Percentiles rank a stretch among this genome's conserved stretches.
phyloP scores from a whole-genome alignment of 1,139 yeast genomes.

The Arxiozyma heterogenica region DNA sequence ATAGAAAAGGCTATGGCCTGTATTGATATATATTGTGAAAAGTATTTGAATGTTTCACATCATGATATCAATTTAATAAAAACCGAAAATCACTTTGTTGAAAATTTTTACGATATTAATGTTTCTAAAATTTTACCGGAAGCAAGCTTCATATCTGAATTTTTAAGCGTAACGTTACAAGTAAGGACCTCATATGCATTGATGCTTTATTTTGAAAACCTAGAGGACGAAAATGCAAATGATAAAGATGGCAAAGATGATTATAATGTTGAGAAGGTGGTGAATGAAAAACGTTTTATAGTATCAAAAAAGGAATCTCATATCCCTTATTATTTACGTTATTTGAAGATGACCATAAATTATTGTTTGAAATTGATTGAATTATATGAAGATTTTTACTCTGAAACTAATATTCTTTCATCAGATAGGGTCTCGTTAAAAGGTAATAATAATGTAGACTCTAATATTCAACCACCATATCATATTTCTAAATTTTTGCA shows the following conservation, averaged over 20 bases:
- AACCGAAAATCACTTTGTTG: conserved; percentile 1
- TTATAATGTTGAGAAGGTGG: conserved; percentile 4
- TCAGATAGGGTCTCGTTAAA: neutral
- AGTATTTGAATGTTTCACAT: conserved; percentile 10
- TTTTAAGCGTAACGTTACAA: conserved; percentile 18
- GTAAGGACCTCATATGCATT: conserved; percentile 23
- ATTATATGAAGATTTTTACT: conserved; percentile 17
- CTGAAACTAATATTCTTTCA: neutral
- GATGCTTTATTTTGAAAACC: conserved; percentile 24
- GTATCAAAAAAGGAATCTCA: neutral
- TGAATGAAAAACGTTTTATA: neutral
- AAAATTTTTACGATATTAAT: conserved; percentile 6
- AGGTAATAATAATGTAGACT: conserved; percentile 11
- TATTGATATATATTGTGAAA: conserved; percentile 6
- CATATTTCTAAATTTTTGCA: conserved; percentile 21
- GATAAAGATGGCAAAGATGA: neutral
- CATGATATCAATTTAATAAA: conserved; percentile 1
- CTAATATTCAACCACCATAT: conserved; percentile 16
- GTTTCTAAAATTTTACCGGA: conserved; percentile 13
- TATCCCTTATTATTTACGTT: conserved; percentile 18
- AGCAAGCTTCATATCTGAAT: conserved; percentile 15
- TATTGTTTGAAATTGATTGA: conserved; percentile 14
- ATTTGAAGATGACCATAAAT: conserved; percentile 17
- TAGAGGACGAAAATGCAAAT: conserved; percentile 1
- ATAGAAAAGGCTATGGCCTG: conserved; percentile 10